Evolutionary conservation across 164 flowering plant species (phyloP), one percentile per base, ranked within the genome.

Genomic region (Chimonanthus salicifolius): DNA sequence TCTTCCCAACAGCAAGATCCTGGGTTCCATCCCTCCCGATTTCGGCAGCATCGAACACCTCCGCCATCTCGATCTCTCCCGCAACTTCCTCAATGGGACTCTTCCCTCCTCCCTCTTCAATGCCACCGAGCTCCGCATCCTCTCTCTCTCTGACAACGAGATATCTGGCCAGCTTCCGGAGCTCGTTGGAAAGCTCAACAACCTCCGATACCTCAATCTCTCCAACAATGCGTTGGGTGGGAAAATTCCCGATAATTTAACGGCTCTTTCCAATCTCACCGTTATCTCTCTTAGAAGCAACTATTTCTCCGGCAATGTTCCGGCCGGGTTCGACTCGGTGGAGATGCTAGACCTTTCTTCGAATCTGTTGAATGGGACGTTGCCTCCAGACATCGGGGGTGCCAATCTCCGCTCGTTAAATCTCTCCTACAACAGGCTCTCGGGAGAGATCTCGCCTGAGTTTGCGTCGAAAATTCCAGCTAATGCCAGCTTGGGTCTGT

Each of bases 191-290:
- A 74, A 66, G 16, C 75, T 90, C 0, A 69, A 69, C 9, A 84
- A 65, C 44, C 93, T 95, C 13, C 82, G 85, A 54, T 33, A 77
- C n/a, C 85, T 95, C 11, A 90, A 95, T 78, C 84, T 93, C 21
- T 95, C 99, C 0, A 88, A 83, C 67, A 93, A 93, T 76, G 93
- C 96, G 45, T 74, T 95, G 48, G 78, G 87, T 49, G 99, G 99
- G 21, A 78, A 51, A 0, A 10, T 95, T 58, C 99, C 97, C 7
- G 51, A 58, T 44, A 79, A 74, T 69, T 76, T 92, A 43, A 73
- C 84, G 0, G 8, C 78, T 18, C 76, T 88, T 68, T 65, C 16
- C 0, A 88, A 83, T 70, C 84, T 95, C 13, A 87, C 86, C 0
- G 83, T 74, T 20, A 76, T 89, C 68, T 93, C 96, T 13, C 74